A percentile compares a stretch with the other conserved stretches of the same genome.
Evolutionary conservation across 2,329 filamentous ascomycete genomes (phyloP).

Genomic region (Phoma sp.): DNA sequence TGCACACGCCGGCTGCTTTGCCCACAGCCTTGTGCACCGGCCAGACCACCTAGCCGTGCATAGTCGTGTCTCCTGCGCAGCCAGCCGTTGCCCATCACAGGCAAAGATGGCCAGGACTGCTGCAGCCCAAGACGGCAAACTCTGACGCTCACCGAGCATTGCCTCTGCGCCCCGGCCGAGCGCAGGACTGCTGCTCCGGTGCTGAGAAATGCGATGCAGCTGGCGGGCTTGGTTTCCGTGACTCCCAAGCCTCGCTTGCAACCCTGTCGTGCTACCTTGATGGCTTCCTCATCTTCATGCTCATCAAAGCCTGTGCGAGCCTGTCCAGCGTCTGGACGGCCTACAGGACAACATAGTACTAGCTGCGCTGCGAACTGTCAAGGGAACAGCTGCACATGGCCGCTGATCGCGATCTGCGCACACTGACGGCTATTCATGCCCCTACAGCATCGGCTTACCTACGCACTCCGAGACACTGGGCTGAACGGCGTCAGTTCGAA

Average conservation of each 20-base stretch:
- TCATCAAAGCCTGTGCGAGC: slow-evolving; percentile 2
- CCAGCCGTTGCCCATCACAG: background rate
- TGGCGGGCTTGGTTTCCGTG: background rate
- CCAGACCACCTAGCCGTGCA: too few species aligned
- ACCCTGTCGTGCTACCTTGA: slow-evolving; percentile 12
- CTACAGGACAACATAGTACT: background rate
- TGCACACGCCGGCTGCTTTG: background rate
- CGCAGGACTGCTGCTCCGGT: slow-evolving; percentile 3
- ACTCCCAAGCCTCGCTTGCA: slow-evolving; percentile 9
- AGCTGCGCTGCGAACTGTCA: background rate
- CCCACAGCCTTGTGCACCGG: background rate
- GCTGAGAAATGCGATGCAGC: slow-evolving; percentile 17
- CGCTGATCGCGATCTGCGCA: slow-evolving; percentile 8
- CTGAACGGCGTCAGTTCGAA: background rate
- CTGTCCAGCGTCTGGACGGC: background rate
- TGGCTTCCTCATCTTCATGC: background rate
- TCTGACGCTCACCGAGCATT: slow-evolving; percentile 2
- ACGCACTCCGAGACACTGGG: background rate
- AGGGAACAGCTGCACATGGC: slow-evolving; percentile 1
- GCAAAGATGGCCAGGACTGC: background rate
- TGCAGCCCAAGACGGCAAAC: background rate
- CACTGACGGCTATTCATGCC: background rate
- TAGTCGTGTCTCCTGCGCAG: background rate
- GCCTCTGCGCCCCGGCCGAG: slow-evolving; percentile 6
- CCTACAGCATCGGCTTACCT: background rate